phyloP scores from a whole-genome alignment of 176 grass and related monocot genomes.

The Juncus effusus region DNA sequence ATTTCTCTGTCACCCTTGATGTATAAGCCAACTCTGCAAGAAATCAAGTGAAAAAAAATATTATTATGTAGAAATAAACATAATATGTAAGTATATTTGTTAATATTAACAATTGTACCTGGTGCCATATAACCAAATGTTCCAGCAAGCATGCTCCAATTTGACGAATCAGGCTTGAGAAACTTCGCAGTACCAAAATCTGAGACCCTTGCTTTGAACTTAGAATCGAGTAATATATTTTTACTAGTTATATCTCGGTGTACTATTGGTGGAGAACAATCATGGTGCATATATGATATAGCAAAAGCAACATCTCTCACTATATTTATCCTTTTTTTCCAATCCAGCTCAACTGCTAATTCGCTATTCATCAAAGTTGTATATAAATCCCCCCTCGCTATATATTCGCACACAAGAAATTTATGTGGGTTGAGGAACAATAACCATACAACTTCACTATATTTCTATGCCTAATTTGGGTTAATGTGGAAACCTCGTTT shows the following conservation, averaged over 20 bases:
- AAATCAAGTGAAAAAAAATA: background rate
- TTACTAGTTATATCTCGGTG: conserved; percentile 72
- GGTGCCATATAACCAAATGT: conserved; percentile 21
- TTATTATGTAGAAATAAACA: background rate
- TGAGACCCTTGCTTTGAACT: background rate
- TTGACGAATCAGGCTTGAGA: conserved; percentile 27
- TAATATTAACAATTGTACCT: background rate
- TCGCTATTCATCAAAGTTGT: background rate
- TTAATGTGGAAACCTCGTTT: conserved; percentile 12
- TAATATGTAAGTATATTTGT: too few species aligned
- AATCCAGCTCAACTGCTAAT: conserved; percentile 9
- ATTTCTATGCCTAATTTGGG: conserved; percentile 26
- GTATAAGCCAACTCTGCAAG: conserved; percentile 27
- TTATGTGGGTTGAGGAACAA: conserved; percentile 14
- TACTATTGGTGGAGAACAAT: conserved; percentile 32
- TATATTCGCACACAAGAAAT: conserved; percentile 32
- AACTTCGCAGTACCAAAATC: background rate
- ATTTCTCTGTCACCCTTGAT: conserved; percentile 21
- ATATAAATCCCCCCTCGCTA: conserved; percentile 8
- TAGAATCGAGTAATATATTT: conserved; percentile 43
- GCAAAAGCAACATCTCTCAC: conserved; percentile 17
- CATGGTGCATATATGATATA: conserved; percentile 56
- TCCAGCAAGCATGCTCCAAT: conserved; percentile 20
- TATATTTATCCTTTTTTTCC: conserved; percentile 16
- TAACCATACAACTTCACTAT: conserved; percentile 30